phyloP scores from a whole-genome alignment of 352 stramenopile genomes.

The Pythium utonaiense region DNA sequence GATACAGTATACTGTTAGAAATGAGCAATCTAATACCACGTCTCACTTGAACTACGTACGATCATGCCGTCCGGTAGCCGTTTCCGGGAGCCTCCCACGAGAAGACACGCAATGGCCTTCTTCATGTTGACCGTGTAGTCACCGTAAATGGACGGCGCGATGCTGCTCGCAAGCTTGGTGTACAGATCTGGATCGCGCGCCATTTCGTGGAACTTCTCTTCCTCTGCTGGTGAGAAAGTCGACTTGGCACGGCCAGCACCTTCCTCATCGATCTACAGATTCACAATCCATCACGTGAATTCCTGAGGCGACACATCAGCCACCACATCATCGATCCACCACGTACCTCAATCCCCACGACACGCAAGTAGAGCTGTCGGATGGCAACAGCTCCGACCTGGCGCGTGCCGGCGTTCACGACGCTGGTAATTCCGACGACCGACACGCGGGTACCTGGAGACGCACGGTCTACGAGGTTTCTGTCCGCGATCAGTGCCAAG shows the following conservation, averaged over 20 bases:
- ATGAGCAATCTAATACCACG: not conserved
- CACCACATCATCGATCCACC: too few relatives aligned
- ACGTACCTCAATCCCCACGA: constrained; percentile 97
- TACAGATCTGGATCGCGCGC: constrained; percentile 85
- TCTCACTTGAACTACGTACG: constrained; percentile 29
- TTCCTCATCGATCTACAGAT: constrained; percentile 82
- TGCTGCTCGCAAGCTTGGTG: constrained; percentile 91
- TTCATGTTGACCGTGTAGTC: constrained; percentile 97
- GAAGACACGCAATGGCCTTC: constrained; percentile 95
- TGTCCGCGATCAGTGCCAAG: constrained; percentile 92
- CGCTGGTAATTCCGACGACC: constrained; percentile 94
- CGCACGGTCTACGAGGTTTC: constrained; percentile 94
- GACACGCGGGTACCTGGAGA: constrained; percentile 95
- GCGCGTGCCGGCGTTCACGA: constrained; percentile 85
- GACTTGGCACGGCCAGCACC: constrained; percentile 84
- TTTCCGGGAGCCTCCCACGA: constrained; percentile 94
- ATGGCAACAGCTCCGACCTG: constrained; percentile 84
- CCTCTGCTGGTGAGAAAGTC: constrained; percentile 95
- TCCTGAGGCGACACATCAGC: too few relatives aligned
- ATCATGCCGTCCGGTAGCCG: constrained; percentile 95
- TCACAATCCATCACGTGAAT: not conserved
- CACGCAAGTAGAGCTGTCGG: constrained; percentile 93
- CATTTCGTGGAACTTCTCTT: constrained; percentile 96
- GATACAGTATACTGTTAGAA: not conserved
- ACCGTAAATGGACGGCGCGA: constrained; percentile 98